A percentile compares a stretch with the other conserved stretches of the same genome.
Evolutionary conservation across 2,329 filamentous ascomycete species (phyloP).

Genomic region (Aureobasidium lini): DNA sequence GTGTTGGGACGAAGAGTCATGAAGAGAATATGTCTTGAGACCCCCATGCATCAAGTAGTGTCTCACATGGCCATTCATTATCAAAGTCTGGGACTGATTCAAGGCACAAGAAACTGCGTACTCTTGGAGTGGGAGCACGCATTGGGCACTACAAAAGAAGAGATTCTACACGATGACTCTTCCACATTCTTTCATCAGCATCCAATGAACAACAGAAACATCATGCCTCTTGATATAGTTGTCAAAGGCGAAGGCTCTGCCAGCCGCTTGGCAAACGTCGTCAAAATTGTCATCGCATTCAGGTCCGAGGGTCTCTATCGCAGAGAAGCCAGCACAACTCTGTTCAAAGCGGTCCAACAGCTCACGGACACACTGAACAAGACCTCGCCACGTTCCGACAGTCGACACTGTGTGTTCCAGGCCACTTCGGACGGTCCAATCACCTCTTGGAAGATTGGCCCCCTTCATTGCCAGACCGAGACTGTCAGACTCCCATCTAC

Average conservation of each 20-base stretch:
- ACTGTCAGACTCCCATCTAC: neutral
- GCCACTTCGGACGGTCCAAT: neutral
- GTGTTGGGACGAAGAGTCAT: too few species aligned
- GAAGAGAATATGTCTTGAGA: too few species aligned
- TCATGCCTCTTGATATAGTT: neutral
- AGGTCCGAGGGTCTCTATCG: neutral
- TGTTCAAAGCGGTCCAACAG: neutral
- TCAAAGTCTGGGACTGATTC: too few species aligned
- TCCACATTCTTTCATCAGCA: too few species aligned
- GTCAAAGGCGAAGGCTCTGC: neutral
- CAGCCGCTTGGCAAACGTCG: neutral
- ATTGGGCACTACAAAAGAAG: too few species aligned
- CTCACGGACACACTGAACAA: neutral
- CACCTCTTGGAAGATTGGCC: neutral
- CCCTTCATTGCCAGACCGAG: neutral
- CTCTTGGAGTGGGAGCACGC: too few species aligned
- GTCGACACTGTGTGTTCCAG: neutral
- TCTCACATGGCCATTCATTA: too few species aligned
- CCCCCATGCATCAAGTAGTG: too few species aligned
- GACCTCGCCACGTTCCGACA: neutral
- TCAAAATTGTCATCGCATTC: neutral
- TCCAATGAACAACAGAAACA: neutral
- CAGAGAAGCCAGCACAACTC: neutral
- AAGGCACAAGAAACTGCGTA: too few species aligned
- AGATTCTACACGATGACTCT: too few species aligned